phyloP scores from a whole-genome alignment of 2,329 filamentous ascomycete genomes.

The Alternaria gansuensis region DNA sequence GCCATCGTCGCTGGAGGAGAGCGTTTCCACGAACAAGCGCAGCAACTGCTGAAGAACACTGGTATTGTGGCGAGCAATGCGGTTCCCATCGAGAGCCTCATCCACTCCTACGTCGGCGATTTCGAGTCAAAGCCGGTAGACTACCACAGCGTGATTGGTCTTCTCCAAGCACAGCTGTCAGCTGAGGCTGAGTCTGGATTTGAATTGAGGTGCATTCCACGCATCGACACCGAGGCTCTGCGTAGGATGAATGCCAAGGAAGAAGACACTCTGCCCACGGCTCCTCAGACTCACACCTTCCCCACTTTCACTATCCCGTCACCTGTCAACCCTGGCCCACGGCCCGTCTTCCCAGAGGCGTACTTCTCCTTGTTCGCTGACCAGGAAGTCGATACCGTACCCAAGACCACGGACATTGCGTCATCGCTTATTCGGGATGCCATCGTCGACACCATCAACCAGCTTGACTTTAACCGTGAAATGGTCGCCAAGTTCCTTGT shows the following conservation, averaged over 20 bases:
- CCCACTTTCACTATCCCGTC: conserved; percentile 79
- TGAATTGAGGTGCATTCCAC: conserved; percentile 72
- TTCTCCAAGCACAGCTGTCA: conserved; percentile 88
- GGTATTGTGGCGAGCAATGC: conserved; percentile 92
- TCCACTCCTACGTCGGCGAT: conserved; percentile 81
- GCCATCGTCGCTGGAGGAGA: conserved; percentile 62
- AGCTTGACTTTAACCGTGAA: conserved; percentile 90
- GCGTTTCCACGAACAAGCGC: conserved; percentile 70
- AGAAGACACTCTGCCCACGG: conserved; percentile 58
- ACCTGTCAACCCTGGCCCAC: conserved; percentile 75
- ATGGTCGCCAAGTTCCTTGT: conserved; percentile 87
- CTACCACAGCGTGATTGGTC: conserved; percentile 76
- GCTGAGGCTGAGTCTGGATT: conserved; percentile 77
- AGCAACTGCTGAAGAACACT: conserved; percentile 87
- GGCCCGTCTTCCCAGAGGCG: conserved; percentile 86
- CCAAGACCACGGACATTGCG: conserved; percentile 76
- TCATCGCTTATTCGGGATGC: conserved; percentile 85
- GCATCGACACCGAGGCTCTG: conserved; percentile 58
- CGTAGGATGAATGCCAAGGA: conserved; percentile 66
- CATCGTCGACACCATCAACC: conserved; percentile 91
- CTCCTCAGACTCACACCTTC: conserved; percentile 75
- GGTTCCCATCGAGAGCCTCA: conserved; percentile 82
- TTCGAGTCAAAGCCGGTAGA: conserved; percentile 68
- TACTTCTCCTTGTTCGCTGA: conserved; percentile 91
- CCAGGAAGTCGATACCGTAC: conserved; percentile 90